Evolutionary conservation across 139 green algal genomes (phyloP).

Genomic region (Chlorella sp.): DNA sequence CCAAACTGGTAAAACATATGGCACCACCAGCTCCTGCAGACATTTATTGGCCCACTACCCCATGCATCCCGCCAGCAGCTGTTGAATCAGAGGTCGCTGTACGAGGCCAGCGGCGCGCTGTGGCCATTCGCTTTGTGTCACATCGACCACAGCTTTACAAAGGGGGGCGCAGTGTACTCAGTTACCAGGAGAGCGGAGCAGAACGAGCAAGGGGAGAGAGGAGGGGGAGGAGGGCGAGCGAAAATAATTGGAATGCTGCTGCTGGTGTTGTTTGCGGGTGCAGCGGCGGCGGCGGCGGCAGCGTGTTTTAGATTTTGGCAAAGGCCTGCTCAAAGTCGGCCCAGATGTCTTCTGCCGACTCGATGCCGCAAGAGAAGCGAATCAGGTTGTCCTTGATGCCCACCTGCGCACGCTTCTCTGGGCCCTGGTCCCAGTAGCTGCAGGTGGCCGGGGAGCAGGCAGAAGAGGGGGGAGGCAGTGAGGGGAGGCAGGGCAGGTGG

Average conservation of each 20-base stretch:
- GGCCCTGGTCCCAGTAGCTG: slow-evolving; percentile 83
- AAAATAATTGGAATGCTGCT: neutral
- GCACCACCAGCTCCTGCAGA: no score
- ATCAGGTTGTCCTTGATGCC: slow-evolving; percentile 99
- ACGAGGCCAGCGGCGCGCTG: no score
- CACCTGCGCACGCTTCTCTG: slow-evolving; percentile 87
- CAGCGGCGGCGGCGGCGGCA: no score
- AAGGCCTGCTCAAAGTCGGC: slow-evolving; percentile 94
- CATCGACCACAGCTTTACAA: no score
- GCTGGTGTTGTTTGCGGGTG: no score
- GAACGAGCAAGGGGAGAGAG: neutral
- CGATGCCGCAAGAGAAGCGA: slow-evolving; percentile 92
- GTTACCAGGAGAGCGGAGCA: neutral
- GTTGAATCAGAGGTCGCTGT: no score
- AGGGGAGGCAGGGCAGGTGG: neutral
- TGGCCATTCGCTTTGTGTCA: no score
- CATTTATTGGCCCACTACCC: no score
- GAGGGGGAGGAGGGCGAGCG: neutral
- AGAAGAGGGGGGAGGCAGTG: neutral
- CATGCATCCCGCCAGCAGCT: no score
- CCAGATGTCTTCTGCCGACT: slow-evolving; percentile 95
- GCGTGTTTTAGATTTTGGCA: slow-evolving; percentile 59
- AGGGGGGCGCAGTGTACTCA: no score
- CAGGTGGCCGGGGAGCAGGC: neutral
- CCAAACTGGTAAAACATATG: no score